Evolutionary conservation across 1,284 basidiomycete species (phyloP), one percentile per base, ranked within the genome.

Genomic region (Ganoderma resinaceum): DNA sequence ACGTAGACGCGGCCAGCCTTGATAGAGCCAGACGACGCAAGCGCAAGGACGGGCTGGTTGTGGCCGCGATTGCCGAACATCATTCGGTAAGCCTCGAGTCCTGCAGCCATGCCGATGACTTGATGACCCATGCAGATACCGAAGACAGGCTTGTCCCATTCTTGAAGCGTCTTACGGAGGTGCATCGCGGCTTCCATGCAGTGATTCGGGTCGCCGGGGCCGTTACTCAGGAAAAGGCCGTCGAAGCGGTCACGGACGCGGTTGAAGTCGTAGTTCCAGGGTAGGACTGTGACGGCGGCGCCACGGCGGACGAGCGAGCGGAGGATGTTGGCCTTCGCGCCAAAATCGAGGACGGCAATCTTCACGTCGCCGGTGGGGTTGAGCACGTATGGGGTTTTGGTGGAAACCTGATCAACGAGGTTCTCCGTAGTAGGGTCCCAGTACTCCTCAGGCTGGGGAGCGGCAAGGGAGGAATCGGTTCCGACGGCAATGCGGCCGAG

Each of bases 41-140:
- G 86, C 31, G 97, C 97, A 42, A 99, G 87, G 20, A 99, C 97
- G 52, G 97, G 97, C 81, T 99, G 97, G 80, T 99, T 99, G 82
- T 99, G 98, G n/a, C 97, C 97, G 76, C 97, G 93, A 81, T 99
- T 99, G 35, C 97, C 97, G 78, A 99, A 99, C 26, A 91, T 95
- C 96, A 98, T 98, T 40, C 96, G 89, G 81, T 99, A 99, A 8
- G 97, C 95, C 76, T 98, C 96, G 70, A 99, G 83, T 55, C 98
- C 98, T 26, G 96, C 97, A 20, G 97, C 97, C 84, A 99, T 93
- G 61, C 98, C 97, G 75, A 99, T 95, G 75, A 99, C 89, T 81
- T 98, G 96, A 80, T 98, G 95, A 60, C 96, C 98, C 98, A 99
- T 99, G 83, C 97, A 99, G 78, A 99, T 98, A 68, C 97, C 98